Evolutionary conservation across 441 rosid species (phyloP), one percentile per base, ranked within the genome.

Genomic region (Aleurites moluccanus): DNA sequence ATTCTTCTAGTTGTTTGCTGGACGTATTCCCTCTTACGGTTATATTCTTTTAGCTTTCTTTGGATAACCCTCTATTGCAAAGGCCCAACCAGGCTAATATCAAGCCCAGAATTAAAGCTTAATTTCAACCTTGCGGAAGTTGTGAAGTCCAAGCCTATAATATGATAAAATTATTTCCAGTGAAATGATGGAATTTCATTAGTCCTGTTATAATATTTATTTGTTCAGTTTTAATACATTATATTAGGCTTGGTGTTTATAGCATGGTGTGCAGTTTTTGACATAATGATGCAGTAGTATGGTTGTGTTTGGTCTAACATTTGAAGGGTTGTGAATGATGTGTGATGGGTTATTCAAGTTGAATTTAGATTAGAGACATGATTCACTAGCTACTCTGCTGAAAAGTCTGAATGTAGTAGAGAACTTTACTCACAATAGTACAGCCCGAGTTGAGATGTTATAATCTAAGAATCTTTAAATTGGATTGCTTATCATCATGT

Each of bases 41-140:
- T 38, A 38, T 65, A 63, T 73, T 67, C 59, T 64, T 42, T 59
- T n/a, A 40, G 69, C n/a, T 59, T 64, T 63, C 49, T 40, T 9
- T 62, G 25, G 55, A 21, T 18, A 72, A 47, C 45, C 20, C 2
- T 16, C 9, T 16, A 30, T 18, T 40, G 28, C 3, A 8, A 18
- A 15, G 52, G 23, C 38, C 10, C 9, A 73, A 28, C 33, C n/a
- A 21, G 45, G 65, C 45, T 67, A 47, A 20, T 27, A 16, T 3
- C 49, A 49, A 60, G 15, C 30, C 18, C 44, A 28, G 21, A 57
- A 25, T 10, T 45, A 30, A 44, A 38, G 27, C 20, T 53, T 21
- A 30, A 33, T 59, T 69, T 47, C 23, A 40, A 56, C 25, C 65
- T 16, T 66, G n/a, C 10, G 33, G 52, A 42, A 42, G 52, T 20